Conservation (phyloP, 495 filamentous ascomycete genomes). For the Neurospora sp. region DNA sequence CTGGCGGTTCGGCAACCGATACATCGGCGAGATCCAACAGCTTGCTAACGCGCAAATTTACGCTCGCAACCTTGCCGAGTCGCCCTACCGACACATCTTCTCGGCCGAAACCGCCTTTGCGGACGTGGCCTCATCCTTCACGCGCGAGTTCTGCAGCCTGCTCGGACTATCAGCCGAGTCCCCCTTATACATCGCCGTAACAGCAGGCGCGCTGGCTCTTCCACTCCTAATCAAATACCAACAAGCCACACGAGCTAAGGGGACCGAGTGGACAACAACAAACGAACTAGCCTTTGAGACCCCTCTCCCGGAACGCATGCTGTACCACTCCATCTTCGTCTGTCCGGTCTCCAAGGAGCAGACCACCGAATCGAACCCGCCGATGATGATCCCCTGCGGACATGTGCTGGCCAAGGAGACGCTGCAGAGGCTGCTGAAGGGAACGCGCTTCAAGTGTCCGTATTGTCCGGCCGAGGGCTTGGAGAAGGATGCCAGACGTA, state of each 20-base stretch:
- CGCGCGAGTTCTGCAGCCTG: constrained; percentile 87
- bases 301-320: constrained; percentile 71
- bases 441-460: constrained; percentile 80
- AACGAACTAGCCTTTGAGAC: constrained; percentile 92
- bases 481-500: constrained; percentile 62
- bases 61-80: constrained; percentile 51
- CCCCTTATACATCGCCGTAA: constrained; percentile 82
- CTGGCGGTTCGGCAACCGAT: constrained; percentile 44
- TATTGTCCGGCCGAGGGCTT: constrained; percentile 86
- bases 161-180: constrained; percentile 79
- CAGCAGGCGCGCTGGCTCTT: constrained; percentile 83
- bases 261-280: constrained; percentile 87
- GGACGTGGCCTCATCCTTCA: constrained; percentile 75
- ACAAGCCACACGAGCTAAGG: constrained; percentile 71
- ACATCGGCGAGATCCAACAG: constrained; percentile 64
- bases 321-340: constrained; percentile 95
- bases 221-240: constrained; percentile 76
- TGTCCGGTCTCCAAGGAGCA: constrained; percentile 96
- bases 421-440: constrained; percentile 65
- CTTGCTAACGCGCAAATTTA: constrained; percentile 71
- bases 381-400: constrained; percentile 96
- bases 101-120: constrained; percentile 63
- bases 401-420: constrained; percentile 87
- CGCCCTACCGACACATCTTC: constrained; percentile 71
- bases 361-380: constrained; percentile 83